These are phyloP conservation scores for Breviolum minutum DNA, from an alignment of 73 alveolate genomes.

Conservation along the genomic window DNA sequence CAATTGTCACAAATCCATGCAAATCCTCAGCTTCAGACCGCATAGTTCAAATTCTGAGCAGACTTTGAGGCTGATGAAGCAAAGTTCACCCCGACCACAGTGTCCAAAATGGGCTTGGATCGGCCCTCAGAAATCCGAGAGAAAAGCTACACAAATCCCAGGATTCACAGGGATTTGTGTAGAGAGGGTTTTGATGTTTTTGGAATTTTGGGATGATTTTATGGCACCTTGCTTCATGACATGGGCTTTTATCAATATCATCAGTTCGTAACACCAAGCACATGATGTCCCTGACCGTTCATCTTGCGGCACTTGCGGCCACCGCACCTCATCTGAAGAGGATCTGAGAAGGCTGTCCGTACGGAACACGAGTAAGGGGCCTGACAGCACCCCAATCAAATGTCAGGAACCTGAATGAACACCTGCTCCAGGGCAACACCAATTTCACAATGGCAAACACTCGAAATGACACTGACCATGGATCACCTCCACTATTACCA, in stretches of 20 bases:
- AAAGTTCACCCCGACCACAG: slow-evolving; percentile 90
- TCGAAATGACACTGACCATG: background rate
- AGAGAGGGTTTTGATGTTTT: background rate
- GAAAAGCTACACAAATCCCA: background rate
- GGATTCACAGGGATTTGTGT: no score
- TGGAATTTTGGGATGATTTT: background rate
- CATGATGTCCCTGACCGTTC: no score
- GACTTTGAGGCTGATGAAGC: slow-evolving; percentile 86
- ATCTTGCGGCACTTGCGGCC: background rate
- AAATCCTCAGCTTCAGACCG: slow-evolving; percentile 18
- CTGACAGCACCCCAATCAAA: background rate
- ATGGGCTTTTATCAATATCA: no score
- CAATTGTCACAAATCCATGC: no score
- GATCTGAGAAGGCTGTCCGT: slow-evolving; percentile 44
- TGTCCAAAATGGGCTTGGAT: slow-evolving; percentile 86
- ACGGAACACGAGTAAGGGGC: slow-evolving; percentile 67
- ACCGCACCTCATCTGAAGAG: background rate
- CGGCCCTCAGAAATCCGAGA: background rate
- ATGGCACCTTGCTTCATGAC: no score
- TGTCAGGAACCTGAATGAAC: no score
- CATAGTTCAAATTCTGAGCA: slow-evolving; percentile 84
- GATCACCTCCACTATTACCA: slow-evolving; percentile 72
- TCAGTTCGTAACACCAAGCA: no score
- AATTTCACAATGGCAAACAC: no score
- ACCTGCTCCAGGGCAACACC: no score